Evolutionary conservation across 2,329 filamentous ascomycete genomes (phyloP).

Genomic region (Colletotrichum karsti): DNA sequence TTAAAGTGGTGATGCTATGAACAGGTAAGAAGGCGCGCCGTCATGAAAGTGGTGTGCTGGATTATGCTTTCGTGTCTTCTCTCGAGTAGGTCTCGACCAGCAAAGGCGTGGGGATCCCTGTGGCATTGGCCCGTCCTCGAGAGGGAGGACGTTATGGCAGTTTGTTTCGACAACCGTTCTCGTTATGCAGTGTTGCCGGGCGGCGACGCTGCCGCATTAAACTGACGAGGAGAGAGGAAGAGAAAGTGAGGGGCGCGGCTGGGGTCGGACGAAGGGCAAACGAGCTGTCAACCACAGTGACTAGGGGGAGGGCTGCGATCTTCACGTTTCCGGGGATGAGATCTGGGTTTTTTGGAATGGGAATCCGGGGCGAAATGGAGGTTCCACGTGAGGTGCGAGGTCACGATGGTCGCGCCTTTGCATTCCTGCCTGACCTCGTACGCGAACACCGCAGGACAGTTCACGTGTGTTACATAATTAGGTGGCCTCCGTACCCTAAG

Average conservation of each 20-base stretch:
- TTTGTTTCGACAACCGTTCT: conserved; percentile 25
- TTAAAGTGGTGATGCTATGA: not conserved
- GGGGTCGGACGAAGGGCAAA: not conserved
- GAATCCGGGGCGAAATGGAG: not conserved
- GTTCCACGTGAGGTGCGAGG: not conserved
- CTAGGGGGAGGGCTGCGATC: not conserved
- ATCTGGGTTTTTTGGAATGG: not conserved
- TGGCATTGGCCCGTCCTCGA: not conserved
- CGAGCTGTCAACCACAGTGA: not conserved
- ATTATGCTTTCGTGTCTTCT: not conserved
- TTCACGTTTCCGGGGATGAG: not conserved
- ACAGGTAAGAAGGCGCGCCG: not conserved
- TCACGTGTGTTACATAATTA: not conserved
- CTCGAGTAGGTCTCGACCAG: not conserved
- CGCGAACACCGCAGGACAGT: no score
- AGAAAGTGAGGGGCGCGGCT: not conserved
- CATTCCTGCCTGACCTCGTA: no score
- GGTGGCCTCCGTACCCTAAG: no score
- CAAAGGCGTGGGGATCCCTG: conserved; percentile 5
- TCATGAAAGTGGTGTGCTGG: conserved; percentile 2
- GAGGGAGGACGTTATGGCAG: conserved; percentile 5
- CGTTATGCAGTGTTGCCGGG: conserved; percentile 8
- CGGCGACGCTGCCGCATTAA: not conserved
- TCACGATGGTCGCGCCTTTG: not conserved
- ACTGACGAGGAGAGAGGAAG: not conserved